Percentiles rank a stretch among this genome's conserved stretches.
Conservation (phyloP, 2,329 filamentous ascomycete genomes). For the Calonectria fujianensis region DNA sequence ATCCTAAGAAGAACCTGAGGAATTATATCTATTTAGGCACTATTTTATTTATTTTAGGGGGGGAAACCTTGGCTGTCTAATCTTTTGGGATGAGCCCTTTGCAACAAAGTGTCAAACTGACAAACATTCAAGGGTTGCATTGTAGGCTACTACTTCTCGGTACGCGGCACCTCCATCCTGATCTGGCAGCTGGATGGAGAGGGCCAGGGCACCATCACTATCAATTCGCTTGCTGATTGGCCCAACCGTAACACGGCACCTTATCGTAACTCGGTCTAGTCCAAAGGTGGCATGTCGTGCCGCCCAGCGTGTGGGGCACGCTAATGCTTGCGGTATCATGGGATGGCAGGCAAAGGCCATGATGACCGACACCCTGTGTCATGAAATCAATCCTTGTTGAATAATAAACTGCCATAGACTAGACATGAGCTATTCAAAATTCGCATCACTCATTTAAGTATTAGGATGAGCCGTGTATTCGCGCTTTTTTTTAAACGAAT, state of each 20-base stretch:
- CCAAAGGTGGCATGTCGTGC: constrained; percentile 19
- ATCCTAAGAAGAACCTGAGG: too few species aligned
- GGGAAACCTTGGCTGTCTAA: too few species aligned
- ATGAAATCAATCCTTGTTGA: neutral
- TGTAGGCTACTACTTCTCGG: too few species aligned
- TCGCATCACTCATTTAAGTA: neutral
- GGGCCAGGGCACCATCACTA: neutral
- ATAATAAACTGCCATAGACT: too few species aligned
- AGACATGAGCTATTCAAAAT: too few species aligned
- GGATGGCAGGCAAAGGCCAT: neutral
- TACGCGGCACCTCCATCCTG: neutral
- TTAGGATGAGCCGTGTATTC: neutral
- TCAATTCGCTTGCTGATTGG: neutral
- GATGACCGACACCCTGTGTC: neutral
- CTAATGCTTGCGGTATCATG: neutral
- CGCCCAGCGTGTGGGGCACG: neutral
- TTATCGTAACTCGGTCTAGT: too few species aligned
- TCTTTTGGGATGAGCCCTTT: too few species aligned
- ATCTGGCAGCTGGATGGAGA: constrained; percentile 8
- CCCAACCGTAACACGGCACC: neutral
- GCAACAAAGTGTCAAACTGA: too few species aligned
- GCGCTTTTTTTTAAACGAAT: neutral
- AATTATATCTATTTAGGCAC: too few species aligned
- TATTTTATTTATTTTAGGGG: too few species aligned
- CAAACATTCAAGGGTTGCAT: too few species aligned